Percentiles rank a stretch among this genome's conserved stretches.
phyloP scores from a whole-genome alignment of 257 asterid species.

The Fraxinus anomala region DNA sequence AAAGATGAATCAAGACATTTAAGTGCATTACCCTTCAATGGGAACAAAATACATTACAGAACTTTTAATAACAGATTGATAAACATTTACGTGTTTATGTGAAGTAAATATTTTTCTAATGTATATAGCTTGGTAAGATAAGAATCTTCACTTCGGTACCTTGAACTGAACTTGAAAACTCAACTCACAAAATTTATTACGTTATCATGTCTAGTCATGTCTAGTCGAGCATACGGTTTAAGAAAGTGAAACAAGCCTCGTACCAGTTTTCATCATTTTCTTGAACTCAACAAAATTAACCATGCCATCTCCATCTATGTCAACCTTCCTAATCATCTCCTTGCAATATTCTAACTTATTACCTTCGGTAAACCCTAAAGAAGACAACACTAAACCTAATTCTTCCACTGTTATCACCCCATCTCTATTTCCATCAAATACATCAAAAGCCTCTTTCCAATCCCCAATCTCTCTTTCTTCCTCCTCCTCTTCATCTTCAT shows the following conservation, averaged over 20 bases:
- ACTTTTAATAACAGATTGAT: neutral
- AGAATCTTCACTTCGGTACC: neutral
- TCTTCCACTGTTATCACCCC: slow-evolving; percentile 75
- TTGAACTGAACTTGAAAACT: neutral
- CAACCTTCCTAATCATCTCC: slow-evolving; percentile 82
- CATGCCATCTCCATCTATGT: slow-evolving; percentile 89
- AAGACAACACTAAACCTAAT: slow-evolving; percentile 60
- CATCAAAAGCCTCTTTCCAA: slow-evolving; percentile 72
- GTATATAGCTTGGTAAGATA: neutral
- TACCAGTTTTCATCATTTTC: slow-evolving; percentile 70
- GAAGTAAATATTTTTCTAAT: too few species aligned
- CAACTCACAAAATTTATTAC: neutral
- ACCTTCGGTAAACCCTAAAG: slow-evolving; percentile 68
- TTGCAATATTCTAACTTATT: slow-evolving; percentile 62
- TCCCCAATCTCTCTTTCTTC: slow-evolving; percentile 31
- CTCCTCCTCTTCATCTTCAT: neutral
- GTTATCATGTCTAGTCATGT: neutral
- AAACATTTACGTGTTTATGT: too few species aligned
- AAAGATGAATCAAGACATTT: neutral
- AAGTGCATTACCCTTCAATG: neutral
- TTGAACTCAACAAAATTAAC: slow-evolving; percentile 74
- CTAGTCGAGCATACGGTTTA: neutral
- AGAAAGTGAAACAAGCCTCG: slow-evolving; percentile 46
- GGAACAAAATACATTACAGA: neutral
- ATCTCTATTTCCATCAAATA: slow-evolving; percentile 74